phyloP scores from a whole-genome alignment of 139 green algal genomes.

The Haematococcus lacustris region DNA sequence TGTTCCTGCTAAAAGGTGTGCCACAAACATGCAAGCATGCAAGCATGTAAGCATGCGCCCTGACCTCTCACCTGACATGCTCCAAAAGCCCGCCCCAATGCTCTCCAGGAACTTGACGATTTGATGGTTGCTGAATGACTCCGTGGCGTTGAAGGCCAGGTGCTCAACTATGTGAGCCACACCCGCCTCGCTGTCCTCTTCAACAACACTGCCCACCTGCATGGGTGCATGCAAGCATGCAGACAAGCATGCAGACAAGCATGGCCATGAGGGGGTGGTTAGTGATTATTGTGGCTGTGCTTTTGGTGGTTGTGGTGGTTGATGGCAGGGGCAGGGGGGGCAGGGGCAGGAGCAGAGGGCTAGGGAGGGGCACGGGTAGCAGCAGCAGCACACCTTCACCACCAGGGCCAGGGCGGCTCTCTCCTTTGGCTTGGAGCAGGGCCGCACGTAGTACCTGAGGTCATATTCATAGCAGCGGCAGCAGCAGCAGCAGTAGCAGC shows the following conservation, averaged over 20 bases:
- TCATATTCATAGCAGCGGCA: background rate
- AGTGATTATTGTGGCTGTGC: background rate
- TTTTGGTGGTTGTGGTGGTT: background rate
- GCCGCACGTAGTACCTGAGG: constrained; percentile 68
- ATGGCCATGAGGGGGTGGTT: too few species aligned
- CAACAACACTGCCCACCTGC: constrained; percentile 46
- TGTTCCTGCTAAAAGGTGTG: too few species aligned
- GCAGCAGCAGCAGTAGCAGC: constrained; percentile 1
- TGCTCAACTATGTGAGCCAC: constrained; percentile 87
- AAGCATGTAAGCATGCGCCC: too few species aligned
- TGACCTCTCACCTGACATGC: constrained; percentile 69
- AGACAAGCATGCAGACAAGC: background rate
- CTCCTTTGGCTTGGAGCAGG: constrained; percentile 60
- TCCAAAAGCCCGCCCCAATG: constrained; percentile 79
- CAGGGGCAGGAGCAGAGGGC: background rate
- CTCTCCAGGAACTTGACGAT: constrained; percentile 79
- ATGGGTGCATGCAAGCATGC: background rate
- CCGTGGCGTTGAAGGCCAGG: constrained; percentile 80
- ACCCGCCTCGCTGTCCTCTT: constrained; percentile 63
- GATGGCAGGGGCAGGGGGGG: background rate
- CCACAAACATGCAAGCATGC: too few species aligned
- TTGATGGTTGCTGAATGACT: constrained; percentile 70
- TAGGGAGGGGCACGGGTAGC: background rate
- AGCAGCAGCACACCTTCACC: constrained; percentile 30
- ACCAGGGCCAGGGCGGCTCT: constrained; percentile 57